Percentiles rank a stretch among this genome's conserved stretches.
Conservation (phyloP, 1,284 basidiomycete species). For the Boletus calvinii region DNA sequence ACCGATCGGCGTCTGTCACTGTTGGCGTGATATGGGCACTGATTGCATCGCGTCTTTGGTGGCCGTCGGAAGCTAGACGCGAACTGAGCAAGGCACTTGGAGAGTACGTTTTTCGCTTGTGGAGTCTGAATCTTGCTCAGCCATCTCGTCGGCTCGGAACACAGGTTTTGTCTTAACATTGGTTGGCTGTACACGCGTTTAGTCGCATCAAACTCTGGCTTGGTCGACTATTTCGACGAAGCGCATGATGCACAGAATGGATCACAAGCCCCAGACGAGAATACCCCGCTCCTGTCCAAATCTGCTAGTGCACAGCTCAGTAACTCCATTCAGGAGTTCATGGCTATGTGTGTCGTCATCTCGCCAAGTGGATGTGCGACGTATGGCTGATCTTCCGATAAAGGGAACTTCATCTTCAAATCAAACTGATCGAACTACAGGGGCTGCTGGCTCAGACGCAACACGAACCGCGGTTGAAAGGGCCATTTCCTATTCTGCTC, state of each 20-base stretch:
- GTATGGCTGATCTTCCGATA: conserved; percentile 4
- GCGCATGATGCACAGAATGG: conserved; percentile 23
- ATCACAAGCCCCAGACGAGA: conserved; percentile 27
- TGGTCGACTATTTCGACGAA: conserved; percentile 41
- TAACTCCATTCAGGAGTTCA: conserved; percentile 78
- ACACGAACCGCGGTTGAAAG: conserved; percentile 93
- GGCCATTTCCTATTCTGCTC: conserved; percentile 80
- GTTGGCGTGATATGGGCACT: conserved; percentile 89
- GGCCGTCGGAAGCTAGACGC: conserved; percentile 90
- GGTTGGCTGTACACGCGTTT: conserved; percentile 84
- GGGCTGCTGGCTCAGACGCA: conserved; percentile 83
- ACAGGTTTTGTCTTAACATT: conserved; percentile 77
- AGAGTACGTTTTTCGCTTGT: conserved; percentile 57
- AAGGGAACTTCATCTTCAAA: conserved; percentile 93
- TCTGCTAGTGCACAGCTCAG: conserved; percentile 44
- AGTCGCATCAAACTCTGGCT: conserved; percentile 73
- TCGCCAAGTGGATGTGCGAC: not conserved
- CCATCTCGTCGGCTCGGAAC: not conserved
- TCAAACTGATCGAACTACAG: conserved; percentile 83
- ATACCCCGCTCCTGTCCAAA: conserved; percentile 39
- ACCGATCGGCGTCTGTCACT: conserved; percentile 81
- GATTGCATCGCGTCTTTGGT: conserved; percentile 87
- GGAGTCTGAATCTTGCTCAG: not conserved
- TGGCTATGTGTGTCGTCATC: conserved; percentile 71
- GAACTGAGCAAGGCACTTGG: conserved; percentile 84